Percentiles rank a stretch among this genome's conserved stretches.
Evolutionary conservation across 495 filamentous ascomycete species (phyloP).

Genomic region (Aspergillus carlsbadensis): DNA sequence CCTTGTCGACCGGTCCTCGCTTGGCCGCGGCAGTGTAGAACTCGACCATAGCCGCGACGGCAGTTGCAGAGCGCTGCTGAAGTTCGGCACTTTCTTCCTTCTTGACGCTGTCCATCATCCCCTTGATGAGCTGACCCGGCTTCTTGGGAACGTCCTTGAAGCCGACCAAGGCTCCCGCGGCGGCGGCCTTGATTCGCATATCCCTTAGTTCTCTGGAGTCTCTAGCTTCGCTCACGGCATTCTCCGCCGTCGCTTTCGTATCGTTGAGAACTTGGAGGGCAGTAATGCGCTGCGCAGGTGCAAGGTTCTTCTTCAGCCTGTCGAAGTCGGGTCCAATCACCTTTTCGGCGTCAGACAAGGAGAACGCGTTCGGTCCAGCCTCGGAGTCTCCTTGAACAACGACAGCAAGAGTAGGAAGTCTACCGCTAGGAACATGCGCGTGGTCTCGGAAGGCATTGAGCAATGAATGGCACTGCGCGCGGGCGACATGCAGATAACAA

Average conservation of each 20-base stretch:
- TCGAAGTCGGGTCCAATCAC: conserved; percentile 82
- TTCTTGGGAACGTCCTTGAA: conserved; percentile 86
- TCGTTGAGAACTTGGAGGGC: conserved; percentile 72
- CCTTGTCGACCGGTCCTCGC: conserved; percentile 83
- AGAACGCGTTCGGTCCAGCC: conserved; percentile 89
- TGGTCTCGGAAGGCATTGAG: conserved; percentile 87
- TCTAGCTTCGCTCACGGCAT: conserved; percentile 75
- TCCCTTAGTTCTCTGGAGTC: conserved; percentile 77
- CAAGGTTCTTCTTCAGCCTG: conserved; percentile 76
- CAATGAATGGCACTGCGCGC: conserved; percentile 85
- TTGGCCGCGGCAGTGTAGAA: conserved; percentile 75
- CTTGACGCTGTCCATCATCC: conserved; percentile 97
- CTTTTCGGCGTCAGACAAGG: conserved; percentile 80
- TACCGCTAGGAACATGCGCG: conserved; percentile 68
- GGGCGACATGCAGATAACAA: conserved; percentile 80
- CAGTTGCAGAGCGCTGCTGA: conserved; percentile 81
- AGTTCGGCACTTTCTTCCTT: conserved; percentile 88
- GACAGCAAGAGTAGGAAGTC: conserved; percentile 76
- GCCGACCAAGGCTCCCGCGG: conserved; percentile 84
- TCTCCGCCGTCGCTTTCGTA: conserved; percentile 63
- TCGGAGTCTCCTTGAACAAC: conserved; percentile 90
- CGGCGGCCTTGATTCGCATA: conserved; percentile 81
- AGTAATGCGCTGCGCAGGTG: conserved; percentile 79
- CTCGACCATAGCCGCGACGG: conserved; percentile 80
- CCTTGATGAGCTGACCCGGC: conserved; percentile 84